These are phyloP conservation scores for Allium sativum DNA, from an alignment of 106 monocot genomes.

Conservation along the genomic window DNA sequence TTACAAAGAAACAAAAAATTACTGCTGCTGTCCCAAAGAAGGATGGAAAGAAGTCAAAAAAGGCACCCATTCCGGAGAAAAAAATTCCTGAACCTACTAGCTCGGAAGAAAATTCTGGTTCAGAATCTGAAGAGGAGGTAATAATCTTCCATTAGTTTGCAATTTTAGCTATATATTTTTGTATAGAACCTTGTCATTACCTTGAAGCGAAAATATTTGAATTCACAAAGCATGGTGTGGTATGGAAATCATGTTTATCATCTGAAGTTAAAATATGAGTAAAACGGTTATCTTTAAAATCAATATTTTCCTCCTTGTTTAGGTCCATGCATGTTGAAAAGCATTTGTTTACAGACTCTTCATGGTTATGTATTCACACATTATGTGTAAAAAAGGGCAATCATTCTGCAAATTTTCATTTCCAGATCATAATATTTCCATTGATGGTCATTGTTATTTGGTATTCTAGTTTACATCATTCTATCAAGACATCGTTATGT, in stretches of 20 bases:
- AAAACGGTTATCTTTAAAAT: background rate
- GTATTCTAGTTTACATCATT: too few species aligned
- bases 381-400: too few species aligned
- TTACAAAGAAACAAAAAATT: background rate
- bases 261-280: background rate
- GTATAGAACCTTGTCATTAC: background rate
- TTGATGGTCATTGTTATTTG: too few species aligned
- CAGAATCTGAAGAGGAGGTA: conserved; percentile 4
- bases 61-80: background rate
- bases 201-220: background rate
- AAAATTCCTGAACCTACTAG: background rate
- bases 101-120: background rate
- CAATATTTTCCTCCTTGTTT: too few species aligned
- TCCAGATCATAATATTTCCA: too few species aligned
- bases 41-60: background rate
- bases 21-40: background rate
- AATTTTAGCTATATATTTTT: background rate
- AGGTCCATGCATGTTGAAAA: too few species aligned
- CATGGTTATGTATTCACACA: too few species aligned
- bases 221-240: background rate
- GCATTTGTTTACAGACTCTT: too few species aligned
- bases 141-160: background rate
- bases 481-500: too few species aligned
- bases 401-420: too few species aligned
- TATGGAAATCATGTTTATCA: background rate